Base-by-base conservation (phyloP, 2,329 filamentous ascomycete genomes). In the Botrytis elliptica region DNA sequence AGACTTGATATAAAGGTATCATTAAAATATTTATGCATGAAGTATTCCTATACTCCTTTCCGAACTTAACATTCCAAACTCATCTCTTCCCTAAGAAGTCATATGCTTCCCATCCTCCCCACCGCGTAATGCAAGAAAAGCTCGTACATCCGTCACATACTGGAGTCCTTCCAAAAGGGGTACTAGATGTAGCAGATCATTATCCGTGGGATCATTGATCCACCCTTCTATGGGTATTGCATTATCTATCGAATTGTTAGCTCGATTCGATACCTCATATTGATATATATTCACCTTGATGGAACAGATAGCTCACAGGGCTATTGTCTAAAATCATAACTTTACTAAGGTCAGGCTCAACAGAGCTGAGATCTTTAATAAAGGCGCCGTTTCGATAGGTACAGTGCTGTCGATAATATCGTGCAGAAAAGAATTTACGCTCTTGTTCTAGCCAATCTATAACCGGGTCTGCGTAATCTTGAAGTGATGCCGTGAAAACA, bases 281-380 rank as follows among this genome's bases (percentile, higher is more conserved):
- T 71, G 73, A 72, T 42, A 73, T 59, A 60, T 63, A 81, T 88
- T 81, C 85, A 96, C 96, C 95, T 91, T 97, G 94, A 82, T 98
- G 95, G 84, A 98, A 98, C 84, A 98, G 93, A 84, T 98, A 99
- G 85, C 95, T 98, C 86, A 98, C 89, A 72, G 96, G 96, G 83
- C 94, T 98, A 82, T 99, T 99, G 85, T 99, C 96, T 83, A 99
- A 86, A 82, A 99, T 99, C 92, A 98, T 97, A 75, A 99, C 96
- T 84, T 94, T 97, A 84, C 95, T 98, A 80, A 99, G 85, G 82
- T 99, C 96, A 29, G 96, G 95, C 86, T 99, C 96, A 60, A 99
- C 94, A 73, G 94, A 93, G 82, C 94, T 96, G 73, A 99, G 86
- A 83, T 99, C 96, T 83, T 99, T 99, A 86, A 99, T 98, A 81